A percentile compares a stretch with the other conserved stretches of the same genome.
Conservation (phyloP, 108 stramenopile species). For the Cyclotella baltica region DNA sequence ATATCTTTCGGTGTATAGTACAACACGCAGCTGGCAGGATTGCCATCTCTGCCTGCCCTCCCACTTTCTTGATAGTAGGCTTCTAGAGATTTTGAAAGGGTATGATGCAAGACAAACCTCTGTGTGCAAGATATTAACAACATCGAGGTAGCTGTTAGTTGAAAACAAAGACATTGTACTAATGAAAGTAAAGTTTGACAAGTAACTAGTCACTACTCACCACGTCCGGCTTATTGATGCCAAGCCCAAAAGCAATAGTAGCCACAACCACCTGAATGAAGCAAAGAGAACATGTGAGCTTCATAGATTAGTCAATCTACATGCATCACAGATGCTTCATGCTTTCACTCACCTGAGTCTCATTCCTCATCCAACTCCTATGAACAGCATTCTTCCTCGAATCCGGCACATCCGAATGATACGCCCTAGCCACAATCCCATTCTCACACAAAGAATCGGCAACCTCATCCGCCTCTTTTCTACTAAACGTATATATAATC, state of each 20-base stretch:
- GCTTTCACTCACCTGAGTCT: constrained; percentile 72
- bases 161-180: too few species aligned
- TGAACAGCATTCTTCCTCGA: constrained; percentile 70
- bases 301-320: neutral
- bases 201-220: too few species aligned
- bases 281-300: neutral
- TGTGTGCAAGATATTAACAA: neutral
- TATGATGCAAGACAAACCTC: constrained; percentile 88
- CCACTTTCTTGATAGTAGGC: constrained; percentile 97
- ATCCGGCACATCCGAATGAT: constrained; percentile 70
- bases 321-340: neutral
- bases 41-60: constrained; percentile 94
- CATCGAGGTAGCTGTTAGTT: too few species aligned
- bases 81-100: constrained; percentile 89
- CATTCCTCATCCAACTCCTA: constrained; percentile 85
- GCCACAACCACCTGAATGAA: constrained; percentile 68
- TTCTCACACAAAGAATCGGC: constrained; percentile 67
- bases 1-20: constrained; percentile 85
- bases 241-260: constrained; percentile 97
- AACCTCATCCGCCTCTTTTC: constrained; percentile 90
- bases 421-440: constrained; percentile 87
- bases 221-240: constrained; percentile 94
- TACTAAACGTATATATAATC: constrained; percentile 91
- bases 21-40: constrained; percentile 86
- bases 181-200: too few species aligned